A percentile compares a stretch with the other conserved stretches of the same genome.
Evolutionary conservation across 352 stramenopile species (phyloP).

Genomic region (Globisporangium spinosum): DNA sequence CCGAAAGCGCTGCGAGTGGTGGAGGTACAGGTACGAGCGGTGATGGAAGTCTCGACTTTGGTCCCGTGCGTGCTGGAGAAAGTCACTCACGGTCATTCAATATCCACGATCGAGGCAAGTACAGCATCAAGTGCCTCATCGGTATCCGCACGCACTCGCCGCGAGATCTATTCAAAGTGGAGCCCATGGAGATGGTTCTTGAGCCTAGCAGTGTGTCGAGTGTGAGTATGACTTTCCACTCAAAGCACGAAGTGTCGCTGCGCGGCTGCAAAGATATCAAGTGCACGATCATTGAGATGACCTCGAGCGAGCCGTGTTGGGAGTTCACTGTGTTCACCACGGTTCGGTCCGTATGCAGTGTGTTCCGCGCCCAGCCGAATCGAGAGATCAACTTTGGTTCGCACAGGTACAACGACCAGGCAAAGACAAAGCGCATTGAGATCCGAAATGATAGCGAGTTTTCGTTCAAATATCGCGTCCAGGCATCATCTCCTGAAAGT

Average conservation of each 20-base stretch:
- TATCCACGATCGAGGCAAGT: conserved; percentile 92
- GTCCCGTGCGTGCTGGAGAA: conserved; percentile 90
- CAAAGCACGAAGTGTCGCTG: conserved; percentile 74
- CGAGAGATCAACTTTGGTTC: conserved; percentile 92
- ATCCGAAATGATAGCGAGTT: conserved; percentile 94
- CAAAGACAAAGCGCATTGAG: conserved; percentile 77
- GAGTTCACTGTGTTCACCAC: conserved; percentile 86
- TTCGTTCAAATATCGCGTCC: conserved; percentile 85
- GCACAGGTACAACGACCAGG: conserved; percentile 84
- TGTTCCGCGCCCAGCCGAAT: conserved; percentile 84
- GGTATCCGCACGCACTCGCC: conserved; percentile 42
- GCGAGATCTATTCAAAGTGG: conserved; percentile 76
- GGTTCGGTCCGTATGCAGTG: conserved; percentile 78
- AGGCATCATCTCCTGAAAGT: conserved; percentile 2
- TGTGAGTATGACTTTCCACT: conserved; percentile 81
- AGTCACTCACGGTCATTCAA: conserved; percentile 72
- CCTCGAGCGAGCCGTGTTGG: conserved; percentile 86
- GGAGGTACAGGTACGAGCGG: conserved; percentile 18
- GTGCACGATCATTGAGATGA: conserved; percentile 90
- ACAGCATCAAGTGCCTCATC: conserved; percentile 89
- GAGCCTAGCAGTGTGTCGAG: conserved; percentile 59
- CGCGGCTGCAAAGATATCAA: conserved; percentile 92
- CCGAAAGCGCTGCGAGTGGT: conserved; percentile 10
- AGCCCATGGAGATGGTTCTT: conserved; percentile 74
- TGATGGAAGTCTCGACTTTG: conserved; percentile 90